A percentile compares a stretch with the other conserved stretches of the same genome.
These are phyloP conservation scores for Raffaelea arxii DNA, from an alignment of 2,329 filamentous ascomycete species.

Conservation along the genomic window DNA sequence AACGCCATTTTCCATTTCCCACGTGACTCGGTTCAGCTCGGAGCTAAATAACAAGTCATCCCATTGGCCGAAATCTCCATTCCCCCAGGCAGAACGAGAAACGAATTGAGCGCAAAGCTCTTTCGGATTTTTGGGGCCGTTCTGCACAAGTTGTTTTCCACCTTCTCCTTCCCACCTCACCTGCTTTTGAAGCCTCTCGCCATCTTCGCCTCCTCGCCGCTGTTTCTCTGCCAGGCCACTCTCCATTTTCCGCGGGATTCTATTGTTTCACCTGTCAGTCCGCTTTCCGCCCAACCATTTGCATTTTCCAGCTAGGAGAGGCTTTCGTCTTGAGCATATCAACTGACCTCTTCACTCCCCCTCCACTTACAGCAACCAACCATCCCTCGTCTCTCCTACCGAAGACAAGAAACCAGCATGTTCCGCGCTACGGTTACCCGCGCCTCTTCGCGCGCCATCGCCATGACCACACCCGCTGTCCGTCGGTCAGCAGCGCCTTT, in stretches of 20 bases:
- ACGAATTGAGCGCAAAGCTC: conserved; percentile 10
- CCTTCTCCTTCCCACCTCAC: neutral
- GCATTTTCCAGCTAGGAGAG: too few relatives aligned
- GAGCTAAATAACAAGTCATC: conserved; percentile 11
- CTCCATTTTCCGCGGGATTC: too few relatives aligned
- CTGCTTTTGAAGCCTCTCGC: neutral
- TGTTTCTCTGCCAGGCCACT: too few relatives aligned
- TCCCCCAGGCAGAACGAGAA: too few relatives aligned
- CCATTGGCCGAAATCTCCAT: conserved; percentile 7
- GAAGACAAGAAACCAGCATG: conserved; percentile 41
- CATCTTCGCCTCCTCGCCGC: too few relatives aligned
- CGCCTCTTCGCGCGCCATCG: conserved; percentile 27
- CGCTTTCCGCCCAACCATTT: too few relatives aligned
- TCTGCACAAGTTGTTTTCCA: neutral
- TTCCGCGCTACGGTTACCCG: conserved; percentile 62
- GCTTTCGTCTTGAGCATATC: neutral
- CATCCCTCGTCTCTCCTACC: neutral
- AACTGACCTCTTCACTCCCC: conserved; percentile 1
- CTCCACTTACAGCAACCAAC: neutral
- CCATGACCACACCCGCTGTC: too few relatives aligned
- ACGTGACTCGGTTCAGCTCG: conserved; percentile 11
- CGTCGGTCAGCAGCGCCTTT: too few relatives aligned
- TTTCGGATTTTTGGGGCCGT: neutral
- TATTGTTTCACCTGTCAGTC: too few relatives aligned
- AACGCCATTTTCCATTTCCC: conserved; percentile 1